Conservation (phyloP, 768 basidiomycete species). For the Suillus placidus region DNA sequence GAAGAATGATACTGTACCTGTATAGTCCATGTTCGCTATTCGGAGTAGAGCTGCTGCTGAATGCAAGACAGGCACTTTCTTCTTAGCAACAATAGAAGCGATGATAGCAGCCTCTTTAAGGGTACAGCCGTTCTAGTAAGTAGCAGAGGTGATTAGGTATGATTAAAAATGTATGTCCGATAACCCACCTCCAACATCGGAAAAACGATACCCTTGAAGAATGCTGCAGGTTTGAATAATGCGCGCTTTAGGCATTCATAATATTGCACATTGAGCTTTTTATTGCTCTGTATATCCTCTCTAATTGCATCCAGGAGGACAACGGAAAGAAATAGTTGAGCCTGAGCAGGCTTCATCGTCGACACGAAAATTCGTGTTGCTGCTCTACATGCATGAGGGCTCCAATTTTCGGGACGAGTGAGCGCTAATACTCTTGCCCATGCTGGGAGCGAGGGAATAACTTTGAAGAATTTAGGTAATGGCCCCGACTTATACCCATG, state of each 20-base stretch:
- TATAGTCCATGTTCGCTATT: constrained; percentile 95
- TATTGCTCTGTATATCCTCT: constrained; percentile 83
- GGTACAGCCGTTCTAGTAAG: constrained; percentile 72
- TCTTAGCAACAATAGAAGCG: constrained; percentile 86
- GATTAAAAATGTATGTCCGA: constrained; percentile 32
- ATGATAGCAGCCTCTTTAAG: constrained; percentile 94
- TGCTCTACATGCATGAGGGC: constrained; percentile 91
- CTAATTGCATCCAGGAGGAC: constrained; percentile 89
- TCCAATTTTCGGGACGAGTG: constrained; percentile 92
- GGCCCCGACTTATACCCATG: constrained; percentile 91
- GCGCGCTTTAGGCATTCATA: constrained; percentile 92
- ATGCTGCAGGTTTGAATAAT: constrained; percentile 95
- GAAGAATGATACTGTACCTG: constrained; percentile 49
- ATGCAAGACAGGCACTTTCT: constrained; percentile 94
- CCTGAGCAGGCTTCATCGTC: constrained; percentile 94
- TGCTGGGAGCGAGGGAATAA: constrained; percentile 91
- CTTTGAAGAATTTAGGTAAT: constrained; percentile 96
- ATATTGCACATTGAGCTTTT: constrained; percentile 90
- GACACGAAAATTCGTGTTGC: constrained; percentile 96
- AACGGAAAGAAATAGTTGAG: constrained; percentile 88
- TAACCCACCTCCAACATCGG: constrained; percentile 84
- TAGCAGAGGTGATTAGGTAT: background rate
- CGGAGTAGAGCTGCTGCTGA: constrained; percentile 93
- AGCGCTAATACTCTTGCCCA: constrained; percentile 97
- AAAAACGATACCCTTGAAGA: constrained; percentile 98